phyloP scores from a whole-genome alignment of 2,329 filamentous ascomycete species.

The Hypoxylon sp. region DNA sequence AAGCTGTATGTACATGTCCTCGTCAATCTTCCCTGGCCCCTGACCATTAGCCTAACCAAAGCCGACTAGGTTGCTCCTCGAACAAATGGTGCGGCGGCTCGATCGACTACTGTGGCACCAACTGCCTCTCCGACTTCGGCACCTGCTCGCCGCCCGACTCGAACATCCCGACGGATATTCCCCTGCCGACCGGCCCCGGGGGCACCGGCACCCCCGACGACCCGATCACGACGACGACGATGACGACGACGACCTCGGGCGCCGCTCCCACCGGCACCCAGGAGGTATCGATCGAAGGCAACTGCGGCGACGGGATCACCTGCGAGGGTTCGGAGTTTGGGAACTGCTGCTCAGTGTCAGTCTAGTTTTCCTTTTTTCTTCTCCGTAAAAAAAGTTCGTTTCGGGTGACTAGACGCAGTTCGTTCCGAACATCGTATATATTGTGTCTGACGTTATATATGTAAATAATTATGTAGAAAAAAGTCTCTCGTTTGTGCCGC shows the following conservation, averaged over 20 bases:
- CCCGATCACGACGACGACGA: slow-evolving; percentile 36
- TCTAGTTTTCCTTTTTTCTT: slow-evolving; percentile 19
- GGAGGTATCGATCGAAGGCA: slow-evolving; percentile 44
- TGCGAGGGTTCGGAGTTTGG: slow-evolving; percentile 49
- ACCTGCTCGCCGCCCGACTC: slow-evolving; percentile 40
- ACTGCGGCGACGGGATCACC: slow-evolving; percentile 46
- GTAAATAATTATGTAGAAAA: slow-evolving; percentile 22
- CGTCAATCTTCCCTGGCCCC: slow-evolving; percentile 4
- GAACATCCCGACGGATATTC: slow-evolving; percentile 37
- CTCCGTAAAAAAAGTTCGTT: background rate
- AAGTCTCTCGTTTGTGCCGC: slow-evolving; percentile 1
- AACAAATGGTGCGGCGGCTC: slow-evolving; percentile 47
- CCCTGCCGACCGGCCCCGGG: slow-evolving; percentile 38
- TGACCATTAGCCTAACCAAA: slow-evolving; percentile 31
- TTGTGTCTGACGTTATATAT: slow-evolving; percentile 3
- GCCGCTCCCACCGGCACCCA: slow-evolving; percentile 41
- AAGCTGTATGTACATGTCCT: slow-evolving; percentile 45
- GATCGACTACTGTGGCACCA: slow-evolving; percentile 47
- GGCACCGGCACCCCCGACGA: slow-evolving; percentile 31
- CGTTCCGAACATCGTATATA: background rate
- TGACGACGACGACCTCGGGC: slow-evolving; percentile 32
- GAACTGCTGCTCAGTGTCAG: slow-evolving; percentile 50
- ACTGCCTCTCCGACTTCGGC: slow-evolving; percentile 45
- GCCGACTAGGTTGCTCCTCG: slow-evolving; percentile 44
- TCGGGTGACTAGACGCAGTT: background rate